Evolutionary conservation across 805 yeast genomes (phyloP), one percentile per base, ranked within the genome.

Genomic region (Clavispora vitiphila): DNA sequence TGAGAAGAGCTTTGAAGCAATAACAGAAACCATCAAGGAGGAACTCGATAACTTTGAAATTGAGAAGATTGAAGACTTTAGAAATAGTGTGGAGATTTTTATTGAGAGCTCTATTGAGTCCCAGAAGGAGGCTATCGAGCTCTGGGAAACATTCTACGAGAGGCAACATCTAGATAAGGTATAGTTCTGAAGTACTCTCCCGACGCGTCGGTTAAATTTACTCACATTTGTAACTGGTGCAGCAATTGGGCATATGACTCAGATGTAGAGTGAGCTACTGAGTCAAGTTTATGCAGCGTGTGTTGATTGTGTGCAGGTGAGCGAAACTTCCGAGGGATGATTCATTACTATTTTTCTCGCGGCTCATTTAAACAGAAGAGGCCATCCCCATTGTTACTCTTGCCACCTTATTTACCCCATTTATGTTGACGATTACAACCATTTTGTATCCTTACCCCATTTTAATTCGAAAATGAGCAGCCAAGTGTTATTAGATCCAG

Each of bases 51-150:
- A 62, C 26, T 87, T 90, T 57, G 96, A 88, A 57, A 67, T 70
- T 34, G 91, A 84, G 43, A 85, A 82, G 53, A 75, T 87, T 26
- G 80, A 77, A 29, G 98, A 90, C 54, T 88, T 91, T 63, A 77
- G 96, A 57, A 86, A 86, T 55, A 78, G 89, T 47, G 86, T 91
- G 39, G 99, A 93, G 62, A 83, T 91, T 10, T 90, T 81, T 55
- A 76, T 95, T 58, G 98, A 93, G 61, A 80, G 93, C 39, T 77
- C 93, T 19, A 85, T 90, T 41, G 99, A 93, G 63, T 75, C 89
- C 24, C 99, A 93, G 63, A 93, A 93, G 65, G 96, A 89, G 60
- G 80, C 84, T 24, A 86, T 86, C 44, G 95, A 86, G 57, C 61
- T 83, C n/a, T 86, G 91, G 87, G 93, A 86, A 60, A 80, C 89